Conservation (phyloP, 2,329 filamentous ascomycete species). For the Dactylella cylindrospora region DNA sequence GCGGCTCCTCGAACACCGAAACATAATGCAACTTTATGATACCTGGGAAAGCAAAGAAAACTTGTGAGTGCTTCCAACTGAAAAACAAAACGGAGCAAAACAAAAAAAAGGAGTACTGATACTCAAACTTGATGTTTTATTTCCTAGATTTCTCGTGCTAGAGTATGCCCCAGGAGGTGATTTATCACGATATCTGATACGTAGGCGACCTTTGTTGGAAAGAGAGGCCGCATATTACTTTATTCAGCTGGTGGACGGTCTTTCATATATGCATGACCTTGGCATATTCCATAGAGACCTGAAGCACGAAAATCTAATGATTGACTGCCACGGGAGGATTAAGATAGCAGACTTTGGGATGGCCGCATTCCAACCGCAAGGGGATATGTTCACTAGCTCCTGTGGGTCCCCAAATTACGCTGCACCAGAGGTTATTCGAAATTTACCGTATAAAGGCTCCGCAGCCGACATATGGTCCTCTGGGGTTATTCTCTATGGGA, state of each 20-base stretch:
- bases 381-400: constrained; percentile 78
- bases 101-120: not conserved
- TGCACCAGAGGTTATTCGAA: constrained; percentile 83
- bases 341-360: constrained; percentile 98
- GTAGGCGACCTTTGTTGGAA: constrained; percentile 72
- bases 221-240: constrained; percentile 81
- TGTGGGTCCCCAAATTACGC: constrained; percentile 97
- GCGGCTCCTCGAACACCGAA: constrained; percentile 91
- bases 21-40: constrained; percentile 91
- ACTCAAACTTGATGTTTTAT: not conserved
- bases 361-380: constrained; percentile 84
- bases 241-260: constrained; percentile 85
- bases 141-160: constrained; percentile 79
- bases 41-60: constrained; percentile 97
- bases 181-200: constrained; percentile 81
- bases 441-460: constrained; percentile 75
- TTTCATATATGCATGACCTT: constrained; percentile 90
- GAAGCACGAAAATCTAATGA: constrained; percentile 94
- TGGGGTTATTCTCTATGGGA: constrained; percentile 84
- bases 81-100: no score
- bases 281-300: constrained; percentile 95
- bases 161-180: constrained; percentile 86
- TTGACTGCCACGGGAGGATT: constrained; percentile 73
- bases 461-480: constrained; percentile 93
- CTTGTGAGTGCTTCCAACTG: constrained; percentile 67